Percentiles rank a stretch among this genome's conserved stretches.
phyloP scores from a whole-genome alignment of 768 basidiomycete species.

The Hydnum rufescens region DNA sequence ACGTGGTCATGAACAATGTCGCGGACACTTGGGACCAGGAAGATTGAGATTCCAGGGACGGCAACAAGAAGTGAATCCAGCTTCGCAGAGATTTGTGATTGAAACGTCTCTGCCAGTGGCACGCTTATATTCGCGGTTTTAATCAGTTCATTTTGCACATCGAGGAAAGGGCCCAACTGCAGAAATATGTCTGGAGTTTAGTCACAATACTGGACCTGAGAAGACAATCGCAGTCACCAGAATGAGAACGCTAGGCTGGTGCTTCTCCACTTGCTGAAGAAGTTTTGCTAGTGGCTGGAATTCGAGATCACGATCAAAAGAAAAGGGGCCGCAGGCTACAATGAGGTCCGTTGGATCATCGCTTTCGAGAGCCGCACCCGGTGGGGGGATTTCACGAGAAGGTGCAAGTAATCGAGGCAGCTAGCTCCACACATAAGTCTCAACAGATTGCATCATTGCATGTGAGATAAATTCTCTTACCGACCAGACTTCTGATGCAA shows the following conservation, averaged over 20 bases:
- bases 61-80: constrained; percentile 36
- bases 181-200: neutral
- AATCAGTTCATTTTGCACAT: constrained; percentile 52
- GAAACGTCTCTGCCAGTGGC: constrained; percentile 48
- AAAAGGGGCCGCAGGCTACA: constrained; percentile 76
- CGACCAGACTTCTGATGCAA: constrained; percentile 58
- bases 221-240: constrained; percentile 30
- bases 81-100: constrained; percentile 34
- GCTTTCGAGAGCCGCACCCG: neutral
- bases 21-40: constrained; percentile 64
- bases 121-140: constrained; percentile 53
- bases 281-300: constrained; percentile 55
- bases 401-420: constrained; percentile 30
- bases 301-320: constrained; percentile 50
- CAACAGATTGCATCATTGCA: neutral
- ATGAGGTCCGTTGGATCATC: constrained; percentile 12
- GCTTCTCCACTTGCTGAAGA: constrained; percentile 35
- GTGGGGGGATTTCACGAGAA: constrained; percentile 16
- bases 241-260: constrained; percentile 56
- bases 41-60: constrained; percentile 47
- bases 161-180: constrained; percentile 86
- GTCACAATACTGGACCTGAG: neutral
- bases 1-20: constrained; percentile 64
- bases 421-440: constrained; percentile 19
- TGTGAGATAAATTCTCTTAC: constrained; percentile 37